Evolutionary conservation across 805 yeast species (phyloP).

Genomic region (Nakazawaea laoshanensis): DNA sequence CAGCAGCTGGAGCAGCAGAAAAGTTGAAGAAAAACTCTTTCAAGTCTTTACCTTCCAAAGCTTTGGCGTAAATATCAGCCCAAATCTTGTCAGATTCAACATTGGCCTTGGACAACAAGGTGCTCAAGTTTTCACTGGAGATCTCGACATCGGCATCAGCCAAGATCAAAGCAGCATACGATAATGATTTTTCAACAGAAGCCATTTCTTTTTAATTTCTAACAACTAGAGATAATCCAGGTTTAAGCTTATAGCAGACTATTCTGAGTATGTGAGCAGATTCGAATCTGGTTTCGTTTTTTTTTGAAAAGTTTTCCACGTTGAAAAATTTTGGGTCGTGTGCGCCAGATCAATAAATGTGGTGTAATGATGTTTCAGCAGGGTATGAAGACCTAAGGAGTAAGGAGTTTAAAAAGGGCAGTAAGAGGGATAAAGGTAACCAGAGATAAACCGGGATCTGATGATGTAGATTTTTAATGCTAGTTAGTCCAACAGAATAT

Average conservation of each 20-base stretch:
- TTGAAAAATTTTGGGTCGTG: background rate
- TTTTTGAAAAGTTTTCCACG: conserved; percentile 1
- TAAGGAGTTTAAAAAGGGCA: too few species aligned
- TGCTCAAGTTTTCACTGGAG: conserved; percentile 71
- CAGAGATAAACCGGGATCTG: too few species aligned
- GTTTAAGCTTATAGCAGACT: conserved; percentile 36
- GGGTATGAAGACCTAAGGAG: too few species aligned
- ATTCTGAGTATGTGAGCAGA: conserved; percentile 14
- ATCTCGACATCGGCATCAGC: conserved; percentile 95
- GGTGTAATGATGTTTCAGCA: too few species aligned
- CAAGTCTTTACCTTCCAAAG: conserved; percentile 72
- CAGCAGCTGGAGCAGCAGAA: conserved; percentile 39
- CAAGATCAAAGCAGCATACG: conserved; percentile 97
- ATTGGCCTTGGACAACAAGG: conserved; percentile 71
- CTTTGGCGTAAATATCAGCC: conserved; percentile 79
- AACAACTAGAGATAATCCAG: conserved; percentile 29
- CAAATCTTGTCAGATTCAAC: conserved; percentile 70
- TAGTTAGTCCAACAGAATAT: too few species aligned
- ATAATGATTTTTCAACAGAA: conserved; percentile 87
- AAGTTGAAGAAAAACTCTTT: conserved; percentile 57
- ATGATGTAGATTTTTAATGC: too few species aligned
- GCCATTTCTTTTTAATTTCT: conserved; percentile 27
- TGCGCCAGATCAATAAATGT: background rate
- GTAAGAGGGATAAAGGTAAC: too few species aligned
- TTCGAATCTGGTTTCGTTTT: too few species aligned